Percentiles rank a stretch among this genome's conserved stretches.
Evolutionary conservation across 345 rosid genomes (phyloP).

Genomic region (Populus deltoides): DNA sequence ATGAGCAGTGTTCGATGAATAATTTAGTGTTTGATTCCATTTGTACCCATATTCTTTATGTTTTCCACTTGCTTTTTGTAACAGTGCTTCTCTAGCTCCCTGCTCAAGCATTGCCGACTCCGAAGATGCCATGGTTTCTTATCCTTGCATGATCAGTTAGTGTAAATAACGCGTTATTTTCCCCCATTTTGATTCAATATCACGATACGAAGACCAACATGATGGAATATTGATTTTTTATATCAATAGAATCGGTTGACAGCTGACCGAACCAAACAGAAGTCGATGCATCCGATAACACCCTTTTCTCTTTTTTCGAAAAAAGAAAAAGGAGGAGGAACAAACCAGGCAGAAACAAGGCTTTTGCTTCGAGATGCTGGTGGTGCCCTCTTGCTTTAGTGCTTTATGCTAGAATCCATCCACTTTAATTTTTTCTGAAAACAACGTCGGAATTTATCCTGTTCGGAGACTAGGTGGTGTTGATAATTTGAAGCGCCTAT

Average conservation of each 20-base stretch:
- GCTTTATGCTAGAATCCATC: background rate
- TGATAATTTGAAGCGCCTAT: background rate
- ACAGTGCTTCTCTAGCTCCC: background rate
- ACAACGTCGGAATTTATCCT: background rate
- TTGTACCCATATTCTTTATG: background rate
- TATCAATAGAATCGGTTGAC: background rate
- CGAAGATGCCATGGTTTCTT: conserved; percentile 1
- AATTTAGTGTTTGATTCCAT: background rate
- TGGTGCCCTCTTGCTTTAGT: background rate
- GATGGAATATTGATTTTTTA: background rate
- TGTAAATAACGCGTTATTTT: background rate
- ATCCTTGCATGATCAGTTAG: too few relatives aligned
- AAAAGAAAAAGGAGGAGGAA: background rate
- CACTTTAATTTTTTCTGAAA: background rate
- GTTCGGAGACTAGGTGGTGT: background rate
- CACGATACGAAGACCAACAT: background rate
- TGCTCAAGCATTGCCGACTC: background rate
- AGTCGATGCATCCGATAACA: background rate
- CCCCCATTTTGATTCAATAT: background rate
- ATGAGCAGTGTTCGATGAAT: background rate
- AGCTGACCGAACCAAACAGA: background rate
- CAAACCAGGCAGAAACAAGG: background rate
- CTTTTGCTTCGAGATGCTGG: background rate
- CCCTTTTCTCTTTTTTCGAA: background rate
- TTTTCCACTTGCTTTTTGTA: background rate